phyloP scores from a whole-genome alignment of 441 rosid species.

The Breynia disticha region DNA sequence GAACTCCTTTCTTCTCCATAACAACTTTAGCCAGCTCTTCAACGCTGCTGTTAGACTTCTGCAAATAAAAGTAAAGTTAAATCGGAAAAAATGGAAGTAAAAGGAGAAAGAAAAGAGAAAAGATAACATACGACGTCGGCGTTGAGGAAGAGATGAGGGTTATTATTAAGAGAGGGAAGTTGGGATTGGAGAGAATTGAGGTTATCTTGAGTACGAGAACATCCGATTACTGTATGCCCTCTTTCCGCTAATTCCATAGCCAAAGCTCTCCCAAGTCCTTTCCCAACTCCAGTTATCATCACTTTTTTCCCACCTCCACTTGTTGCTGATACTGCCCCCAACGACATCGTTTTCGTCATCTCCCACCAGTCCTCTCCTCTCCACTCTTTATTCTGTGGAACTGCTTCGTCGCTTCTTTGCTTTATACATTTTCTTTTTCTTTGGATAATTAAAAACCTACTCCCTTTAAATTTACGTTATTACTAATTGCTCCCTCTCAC shows the following conservation, averaged over 20 bases:
- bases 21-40: slow-evolving; percentile 64
- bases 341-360: slow-evolving; percentile 30
- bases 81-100: neutral
- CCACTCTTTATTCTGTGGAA: no score
- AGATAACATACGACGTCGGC: slow-evolving; percentile 50
- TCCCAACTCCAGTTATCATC: slow-evolving; percentile 79
- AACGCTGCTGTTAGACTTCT: slow-evolving; percentile 66
- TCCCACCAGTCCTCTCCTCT: no score
- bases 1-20: slow-evolving; percentile 73
- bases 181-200: slow-evolving; percentile 60
- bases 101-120: neutral
- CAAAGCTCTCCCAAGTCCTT: slow-evolving; percentile 80
- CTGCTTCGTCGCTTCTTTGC: no score
- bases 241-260: slow-evolving; percentile 70
- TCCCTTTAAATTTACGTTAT: no score
- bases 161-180: slow-evolving; percentile 31
- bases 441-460: no score
- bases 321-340: slow-evolving; percentile 11
- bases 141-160: slow-evolving; percentile 54
- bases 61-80: slow-evolving; percentile 1
- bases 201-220: slow-evolving; percentile 73
- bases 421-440: no score
- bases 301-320: slow-evolving; percentile 26
- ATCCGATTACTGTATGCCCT: slow-evolving; percentile 79
- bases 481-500: no score